Evolutionary conservation across 164 flowering plant genomes (phyloP), one percentile per base, ranked within the genome.

Genomic region (Stephania yunnanensis): DNA sequence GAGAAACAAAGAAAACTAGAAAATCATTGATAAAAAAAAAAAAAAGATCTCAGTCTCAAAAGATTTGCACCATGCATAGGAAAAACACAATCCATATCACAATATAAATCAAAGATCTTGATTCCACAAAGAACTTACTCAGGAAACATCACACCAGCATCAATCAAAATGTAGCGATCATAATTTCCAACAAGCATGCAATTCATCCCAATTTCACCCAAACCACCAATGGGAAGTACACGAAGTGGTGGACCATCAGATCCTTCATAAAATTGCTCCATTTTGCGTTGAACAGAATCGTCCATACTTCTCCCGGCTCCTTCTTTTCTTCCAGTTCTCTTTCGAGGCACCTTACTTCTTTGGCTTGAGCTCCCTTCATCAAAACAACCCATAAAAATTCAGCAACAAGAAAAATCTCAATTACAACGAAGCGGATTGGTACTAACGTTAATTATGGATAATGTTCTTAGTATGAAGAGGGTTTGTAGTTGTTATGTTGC

Each of bases 181-280:
- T 91, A 84, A 74, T 95, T 87, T 46, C 99, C 99, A 70, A 95
- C 93, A 81, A 95, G 96, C 99, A 95, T 95, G 84, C 99, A 95
- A 76, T 95, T 95, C 99, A 95, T 95, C 73, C 99, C 99, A 79
- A 95, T 95, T 87, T 95, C 99, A 78, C 99, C 99, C 70, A 95
- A 82, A 31, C 99, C 99, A 77, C 99, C 99, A 74, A 95, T 93
- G 19, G 99, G 99, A 71, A 95, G 87, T 80, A 93, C 81, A 42
- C 99, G 97, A n/a, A 95, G 83, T 8, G 99, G 99, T 25, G 99
- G 99, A 2, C 99, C 99, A 86, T 83, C 75, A 31, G 89, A 68
- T 5, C 98, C 99, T 86, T 93, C 99, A 85, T 93, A 93, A 75
- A 95, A 95, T 78, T 90, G 90, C 74, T 95, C 99, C 98, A 93